Base-by-base conservation (phyloP, 106 monocot genomes). In the Platanthera zijinensis region DNA sequence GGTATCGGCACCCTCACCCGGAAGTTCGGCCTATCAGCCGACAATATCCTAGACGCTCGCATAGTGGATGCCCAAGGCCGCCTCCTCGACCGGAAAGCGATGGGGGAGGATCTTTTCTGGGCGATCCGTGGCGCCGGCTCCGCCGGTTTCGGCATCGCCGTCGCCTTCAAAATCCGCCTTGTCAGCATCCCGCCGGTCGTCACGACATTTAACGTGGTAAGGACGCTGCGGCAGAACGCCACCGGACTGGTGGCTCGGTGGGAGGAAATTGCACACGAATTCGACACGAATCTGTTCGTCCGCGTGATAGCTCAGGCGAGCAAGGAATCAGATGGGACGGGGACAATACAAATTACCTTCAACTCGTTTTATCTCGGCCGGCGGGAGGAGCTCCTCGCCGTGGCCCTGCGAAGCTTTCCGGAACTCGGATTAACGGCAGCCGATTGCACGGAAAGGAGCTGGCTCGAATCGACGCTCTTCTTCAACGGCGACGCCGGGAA, bases 101-200 rank as follows among this genome's bases (percentile, higher is more conserved):
- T 92, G 92, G 92, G 89, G 8, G 88, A 89, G 75, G 89, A 92
- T 56, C 61, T 83, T 39, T 92, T 92, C 73, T 92, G 92, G 92
- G 92, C 86, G 4, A 77, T 92, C 0, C 74, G 92, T 6, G 90
- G 90, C 12, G 87, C 87, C 6, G 90, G 90, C 1, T 82, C 74
- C 0, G 80, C 83, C n/a, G 87, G 85, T 39, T 90, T 85, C 56
- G 90, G 87, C 21, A 68, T 88, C 14, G 75, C 88, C 19, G 9
- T 86, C 10, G 75, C 86, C 19, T 91, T 64, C 51, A 80, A 78
- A 84, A 57, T 91, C 57, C 74, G 46, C 14, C 61, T 91, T 13
- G 91, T 86, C 0, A 13, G 30, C 1, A 88, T 91, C 15, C 88
- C 91, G 0, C 75, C 82, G 0, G 75, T 50, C 3, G 87, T 91